Conservation (phyloP, 176 grass and related monocot species). For the Lolium perenne region DNA sequence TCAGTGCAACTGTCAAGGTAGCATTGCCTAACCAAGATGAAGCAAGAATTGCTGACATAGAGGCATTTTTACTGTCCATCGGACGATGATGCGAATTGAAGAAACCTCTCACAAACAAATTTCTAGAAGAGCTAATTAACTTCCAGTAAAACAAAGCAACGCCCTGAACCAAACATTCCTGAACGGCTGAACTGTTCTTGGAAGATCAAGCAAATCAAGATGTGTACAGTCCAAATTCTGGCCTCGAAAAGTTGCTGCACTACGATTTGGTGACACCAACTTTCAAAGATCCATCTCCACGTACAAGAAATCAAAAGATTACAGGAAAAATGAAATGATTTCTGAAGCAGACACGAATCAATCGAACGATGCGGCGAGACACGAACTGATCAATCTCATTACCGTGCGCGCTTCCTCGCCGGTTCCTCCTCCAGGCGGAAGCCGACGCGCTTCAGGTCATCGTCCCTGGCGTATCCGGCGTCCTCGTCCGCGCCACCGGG, state of each 20-base stretch:
- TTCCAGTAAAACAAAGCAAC: too few species aligned
- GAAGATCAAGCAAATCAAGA: too few species aligned
- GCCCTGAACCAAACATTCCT: too few species aligned
- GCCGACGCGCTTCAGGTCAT: neutral
- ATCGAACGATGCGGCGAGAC: neutral
- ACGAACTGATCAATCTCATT: neutral
- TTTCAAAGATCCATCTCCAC: too few species aligned
- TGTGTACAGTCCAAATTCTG: too few species aligned
- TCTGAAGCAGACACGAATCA: neutral
- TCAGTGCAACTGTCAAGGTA: neutral
- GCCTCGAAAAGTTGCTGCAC: too few species aligned
- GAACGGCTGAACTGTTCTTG: too few species aligned
- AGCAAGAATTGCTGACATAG: neutral
- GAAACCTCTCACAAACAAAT: neutral
- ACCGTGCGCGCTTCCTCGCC: neutral
- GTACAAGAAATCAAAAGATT: too few species aligned
- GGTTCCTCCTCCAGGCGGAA: neutral
- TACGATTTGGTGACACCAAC: too few species aligned
- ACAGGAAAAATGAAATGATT: too few species aligned
- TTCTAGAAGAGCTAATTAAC: neutral
- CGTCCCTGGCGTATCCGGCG: neutral
- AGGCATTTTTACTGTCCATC: neutral
- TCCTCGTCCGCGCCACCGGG: neutral
- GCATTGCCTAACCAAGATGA: neutral
- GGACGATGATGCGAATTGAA: neutral